These are phyloP conservation scores for Flaveria robusta DNA, from an alignment of 129 eudicot genomes.

Conservation along the genomic window DNA sequence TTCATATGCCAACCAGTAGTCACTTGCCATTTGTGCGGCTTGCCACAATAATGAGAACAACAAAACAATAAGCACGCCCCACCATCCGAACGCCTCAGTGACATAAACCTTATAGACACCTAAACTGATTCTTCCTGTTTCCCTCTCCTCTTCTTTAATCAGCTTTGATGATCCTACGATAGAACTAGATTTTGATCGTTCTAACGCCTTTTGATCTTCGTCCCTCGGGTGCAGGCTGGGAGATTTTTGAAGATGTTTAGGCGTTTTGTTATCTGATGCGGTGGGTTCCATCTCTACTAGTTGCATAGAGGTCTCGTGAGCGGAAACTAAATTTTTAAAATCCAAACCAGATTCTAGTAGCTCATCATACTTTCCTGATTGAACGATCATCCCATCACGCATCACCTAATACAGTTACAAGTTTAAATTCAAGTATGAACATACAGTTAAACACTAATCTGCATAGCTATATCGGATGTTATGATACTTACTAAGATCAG, in stretches of 20 bases:
- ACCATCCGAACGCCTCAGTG: conserved; percentile 86
- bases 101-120: conserved; percentile 57
- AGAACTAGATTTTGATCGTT: conserved; percentile 35
- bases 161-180: conserved; percentile 67
- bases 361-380: conserved; percentile 66
- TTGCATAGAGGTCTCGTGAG: conserved; percentile 73
- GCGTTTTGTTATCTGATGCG: conserved; percentile 4
- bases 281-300: conserved; percentile 51
- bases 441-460: not conserved
- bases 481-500: conserved; percentile 58
- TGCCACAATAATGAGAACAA: conserved; percentile 50
- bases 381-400: conserved; percentile 79
- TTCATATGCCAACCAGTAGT: conserved; percentile 83
- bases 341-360: conserved; percentile 56
- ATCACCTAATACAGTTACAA: conserved; percentile 53
- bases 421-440: not conserved
- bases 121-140: conserved; percentile 63
- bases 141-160: conserved; percentile 81
- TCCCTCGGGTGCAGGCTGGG: conserved; percentile 35
- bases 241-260: conserved; percentile 38
- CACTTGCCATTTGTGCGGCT: conserved; percentile 55
- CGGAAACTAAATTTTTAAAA: conserved; percentile 57
- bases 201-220: conserved; percentile 32
- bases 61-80: conserved; percentile 55
- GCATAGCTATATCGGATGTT: not conserved